Evolutionary conservation across 148 eudicot species (phyloP).

Genomic region (Persicaria tinctoria): DNA sequence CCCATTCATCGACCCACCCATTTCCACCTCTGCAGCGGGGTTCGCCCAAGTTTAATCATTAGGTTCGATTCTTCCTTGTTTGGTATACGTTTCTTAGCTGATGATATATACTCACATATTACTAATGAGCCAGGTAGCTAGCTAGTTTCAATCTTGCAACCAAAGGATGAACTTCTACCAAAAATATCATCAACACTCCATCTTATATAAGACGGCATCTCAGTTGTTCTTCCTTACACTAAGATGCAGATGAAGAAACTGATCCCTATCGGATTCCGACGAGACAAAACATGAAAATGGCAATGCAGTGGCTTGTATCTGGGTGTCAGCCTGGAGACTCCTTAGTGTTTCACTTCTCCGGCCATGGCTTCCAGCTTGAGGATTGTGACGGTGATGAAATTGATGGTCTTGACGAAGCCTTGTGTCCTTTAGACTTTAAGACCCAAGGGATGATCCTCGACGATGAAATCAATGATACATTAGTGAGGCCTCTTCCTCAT

Average conservation of each 20-base stretch:
- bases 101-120: too few relatives aligned
- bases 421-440: slow-evolving; percentile 88
- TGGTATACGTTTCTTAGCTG: too few relatives aligned
- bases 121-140: too few relatives aligned
- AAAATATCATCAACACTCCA: too few relatives aligned
- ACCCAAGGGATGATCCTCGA: slow-evolving; percentile 92
- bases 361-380: slow-evolving; percentile 81
- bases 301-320: slow-evolving; percentile 72
- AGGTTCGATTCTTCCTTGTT: too few relatives aligned
- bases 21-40: too few relatives aligned
- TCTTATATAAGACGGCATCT: too few relatives aligned
- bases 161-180: too few relatives aligned
- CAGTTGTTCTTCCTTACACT: too few relatives aligned
- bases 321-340: slow-evolving; percentile 96
- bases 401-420: slow-evolving; percentile 89
- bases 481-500: slow-evolving; percentile 73
- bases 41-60: too few relatives aligned
- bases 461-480: slow-evolving; percentile 78
- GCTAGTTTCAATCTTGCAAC: too few relatives aligned
- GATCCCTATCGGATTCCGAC: slow-evolving; percentile 75
- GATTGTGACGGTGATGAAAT: slow-evolving; percentile 70
- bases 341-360: slow-evolving; percentile 80
- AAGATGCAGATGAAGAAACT: slow-evolving; percentile 73
- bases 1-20: too few relatives aligned
- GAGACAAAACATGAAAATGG: slow-evolving; percentile 69